Conservation (phyloP, 208 protist genomes). For the Wallacemonas rigidus region DNA sequence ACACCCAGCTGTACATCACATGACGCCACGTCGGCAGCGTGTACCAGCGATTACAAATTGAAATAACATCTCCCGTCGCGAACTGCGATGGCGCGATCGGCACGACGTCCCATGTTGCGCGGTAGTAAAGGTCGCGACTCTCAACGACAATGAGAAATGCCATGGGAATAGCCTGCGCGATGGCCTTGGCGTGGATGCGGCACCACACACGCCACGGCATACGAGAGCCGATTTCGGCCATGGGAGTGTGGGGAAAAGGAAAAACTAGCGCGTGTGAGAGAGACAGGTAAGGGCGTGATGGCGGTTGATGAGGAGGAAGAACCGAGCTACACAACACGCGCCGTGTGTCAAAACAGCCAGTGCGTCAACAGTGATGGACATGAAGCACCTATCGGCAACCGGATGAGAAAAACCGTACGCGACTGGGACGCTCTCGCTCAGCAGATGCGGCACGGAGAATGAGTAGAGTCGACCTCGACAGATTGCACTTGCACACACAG, state of each 20-base stretch:
- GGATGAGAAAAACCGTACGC: too few species aligned
- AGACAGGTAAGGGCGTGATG: too few species aligned
- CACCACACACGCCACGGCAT: slow-evolving; percentile 69
- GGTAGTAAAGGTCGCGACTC: slow-evolving; percentile 82
- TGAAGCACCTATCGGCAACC: too few species aligned
- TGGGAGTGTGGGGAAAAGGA: slow-evolving; percentile 12
- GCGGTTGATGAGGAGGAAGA: too few species aligned
- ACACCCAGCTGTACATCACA: slow-evolving; percentile 69
- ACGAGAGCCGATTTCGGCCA: slow-evolving; percentile 51
- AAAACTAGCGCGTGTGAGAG: neutral
- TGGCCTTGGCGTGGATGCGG: slow-evolving; percentile 72
- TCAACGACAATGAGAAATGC: slow-evolving; percentile 83
- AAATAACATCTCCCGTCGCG: slow-evolving; percentile 77
- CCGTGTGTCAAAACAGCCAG: too few species aligned
- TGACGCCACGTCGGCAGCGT: slow-evolving; percentile 80
- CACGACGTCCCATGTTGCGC: slow-evolving; percentile 71
- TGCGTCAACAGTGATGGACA: too few species aligned
- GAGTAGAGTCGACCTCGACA: too few species aligned
- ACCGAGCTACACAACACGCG: too few species aligned
- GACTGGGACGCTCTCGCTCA: too few species aligned
- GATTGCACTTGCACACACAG: too few species aligned
- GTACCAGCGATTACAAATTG: slow-evolving; percentile 90
- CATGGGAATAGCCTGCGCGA: slow-evolving; percentile 70
- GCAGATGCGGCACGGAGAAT: too few species aligned
- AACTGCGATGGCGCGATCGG: slow-evolving; percentile 50